A percentile compares a stretch with the other conserved stretches of the same genome.
Conservation (phyloP, 768 basidiomycete genomes). For the Leccinum sublutescens region DNA sequence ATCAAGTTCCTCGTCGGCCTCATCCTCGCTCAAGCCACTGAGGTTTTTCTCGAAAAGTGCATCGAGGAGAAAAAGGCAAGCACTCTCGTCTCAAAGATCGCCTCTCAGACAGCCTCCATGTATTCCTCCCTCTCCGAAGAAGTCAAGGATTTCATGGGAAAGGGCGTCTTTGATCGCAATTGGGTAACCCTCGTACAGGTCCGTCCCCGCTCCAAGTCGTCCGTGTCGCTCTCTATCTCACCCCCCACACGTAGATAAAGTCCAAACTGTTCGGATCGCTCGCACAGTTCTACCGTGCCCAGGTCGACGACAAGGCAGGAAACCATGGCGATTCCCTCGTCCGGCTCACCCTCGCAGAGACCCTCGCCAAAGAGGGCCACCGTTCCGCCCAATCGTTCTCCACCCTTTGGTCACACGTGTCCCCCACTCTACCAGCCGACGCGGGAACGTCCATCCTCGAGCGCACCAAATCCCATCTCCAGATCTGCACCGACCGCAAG, state of each 20-base stretch:
- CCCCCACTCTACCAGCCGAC: too few relatives aligned
- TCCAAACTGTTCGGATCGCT: too few relatives aligned
- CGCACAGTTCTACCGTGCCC: too few relatives aligned
- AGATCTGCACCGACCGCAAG: too few relatives aligned
- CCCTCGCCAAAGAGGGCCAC: too few relatives aligned
- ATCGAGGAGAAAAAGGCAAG: conserved; percentile 87
- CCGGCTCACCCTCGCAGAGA: too few relatives aligned
- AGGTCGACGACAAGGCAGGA: too few relatives aligned
- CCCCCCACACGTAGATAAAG: not conserved
- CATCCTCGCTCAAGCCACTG: conserved; percentile 87
- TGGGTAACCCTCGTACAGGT: conserved; percentile 90
- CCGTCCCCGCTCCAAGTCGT: conserved; percentile 13
- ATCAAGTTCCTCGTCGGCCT: conserved; percentile 89
- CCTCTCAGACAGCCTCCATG: conserved; percentile 75
- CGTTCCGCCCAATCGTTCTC: too few relatives aligned
- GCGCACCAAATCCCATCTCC: too few relatives aligned
- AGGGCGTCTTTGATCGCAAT: conserved; percentile 91
- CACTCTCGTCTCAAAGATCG: conserved; percentile 80
- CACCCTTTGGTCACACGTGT: too few relatives aligned
- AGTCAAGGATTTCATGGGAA: conserved; percentile 94
- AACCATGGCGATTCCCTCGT: too few relatives aligned
- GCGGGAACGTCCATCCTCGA: too few relatives aligned
- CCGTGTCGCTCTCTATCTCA: conserved; percentile 1
- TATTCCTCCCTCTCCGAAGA: conserved; percentile 86
- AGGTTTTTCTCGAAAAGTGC: conserved; percentile 95